Base-by-base conservation (phyloP, 257 asterid species). In the Hygrophila difformis region DNA sequence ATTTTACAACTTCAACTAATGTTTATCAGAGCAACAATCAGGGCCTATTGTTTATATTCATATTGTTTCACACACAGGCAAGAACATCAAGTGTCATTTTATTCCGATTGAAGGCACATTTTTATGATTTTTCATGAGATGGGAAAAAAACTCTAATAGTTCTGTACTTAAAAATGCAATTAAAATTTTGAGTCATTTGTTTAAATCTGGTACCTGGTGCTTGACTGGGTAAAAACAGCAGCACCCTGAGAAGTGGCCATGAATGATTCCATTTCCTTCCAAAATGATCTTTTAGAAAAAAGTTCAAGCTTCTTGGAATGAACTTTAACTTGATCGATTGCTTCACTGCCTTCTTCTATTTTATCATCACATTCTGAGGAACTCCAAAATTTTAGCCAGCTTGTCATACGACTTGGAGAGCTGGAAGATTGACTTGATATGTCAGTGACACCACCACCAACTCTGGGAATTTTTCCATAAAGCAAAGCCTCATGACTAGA, bases 241-340 rank as follows among this genome's bases (percentile, higher is more conserved):
- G 78, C 60, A 57, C 80, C 85, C 39, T 63, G 45, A 5, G 68
- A 41, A 23, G 94, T 57, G 53, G 16, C 65, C 33, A 89, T 28
- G 64, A 82, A 85, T 17, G 60, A 59, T 51, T 71, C 61, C 51
- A 89, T 31, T 46, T 77, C 93, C 19, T 62, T 64, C 96, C 98
- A 89, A 61, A 85, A 75, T 12, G 82, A 62, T 47, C 69, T 78
- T 51, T 63, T 42, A 10, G 76, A 69, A 67, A 82, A 71, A 10
- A 75, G 17, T 18, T 54, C 71, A 45, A 31, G 64, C 51, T 53
- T 55, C 63, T 38, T 42, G 37, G 52, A 29, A 35, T 51, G 47
- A 60, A 26, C 53, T 35, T 69, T 45, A 16, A 1, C 12, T 33
- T 19, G 55, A 29, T 64, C 71, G 13, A 24, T 57, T 16, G 51